Percentiles rank a stretch among this genome's conserved stretches.
phyloP scores from a whole-genome alignment of 192 early-diverging fungal genomes.

The Rhizoclosmatium globosum region DNA sequence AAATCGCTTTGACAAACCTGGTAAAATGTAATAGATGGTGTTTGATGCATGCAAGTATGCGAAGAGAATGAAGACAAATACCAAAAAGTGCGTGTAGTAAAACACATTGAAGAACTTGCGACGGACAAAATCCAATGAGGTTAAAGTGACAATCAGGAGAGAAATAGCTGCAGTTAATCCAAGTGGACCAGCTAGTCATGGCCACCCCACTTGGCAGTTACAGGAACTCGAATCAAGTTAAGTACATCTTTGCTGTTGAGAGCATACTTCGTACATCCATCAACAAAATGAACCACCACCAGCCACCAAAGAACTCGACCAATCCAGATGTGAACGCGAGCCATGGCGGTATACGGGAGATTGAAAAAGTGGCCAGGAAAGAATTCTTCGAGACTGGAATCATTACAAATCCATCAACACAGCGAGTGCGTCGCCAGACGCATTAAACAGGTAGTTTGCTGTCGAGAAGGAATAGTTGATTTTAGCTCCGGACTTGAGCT shows the following conservation, averaged over 20 bases:
- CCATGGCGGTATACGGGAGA: conserved; percentile 36
- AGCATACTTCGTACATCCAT: conserved; percentile 2
- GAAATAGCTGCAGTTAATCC: conserved; percentile 17
- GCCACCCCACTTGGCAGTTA: not conserved
- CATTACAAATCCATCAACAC: conserved; percentile 37
- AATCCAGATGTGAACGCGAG: conserved; percentile 35
- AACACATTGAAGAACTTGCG: conserved; percentile 38
- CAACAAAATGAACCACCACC: conserved; percentile 9
- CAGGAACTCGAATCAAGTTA: not conserved
- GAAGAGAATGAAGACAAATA: conserved; percentile 27
- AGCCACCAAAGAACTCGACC: conserved; percentile 23
- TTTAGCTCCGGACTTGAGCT: too few relatives aligned
- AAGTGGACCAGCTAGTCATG: conserved; percentile 3
- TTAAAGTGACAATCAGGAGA: conserved; percentile 21
- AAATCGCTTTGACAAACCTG: not conserved
- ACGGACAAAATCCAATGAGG: conserved; percentile 33
- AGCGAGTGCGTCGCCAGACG: conserved; percentile 26
- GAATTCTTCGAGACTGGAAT: conserved; percentile 39
- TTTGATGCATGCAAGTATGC: conserved; percentile 18
- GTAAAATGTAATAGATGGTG: conserved; percentile 23
- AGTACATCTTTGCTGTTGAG: not conserved
- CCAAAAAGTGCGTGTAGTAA: conserved; percentile 31
- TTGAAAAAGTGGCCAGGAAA: conserved; percentile 27
- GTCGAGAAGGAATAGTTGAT: not conserved
- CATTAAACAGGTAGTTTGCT: not conserved